A percentile compares a stretch with the other conserved stretches of the same genome.
Conservation (phyloP, 495 filamentous ascomycete genomes). For the Daldinia vernicosa region DNA sequence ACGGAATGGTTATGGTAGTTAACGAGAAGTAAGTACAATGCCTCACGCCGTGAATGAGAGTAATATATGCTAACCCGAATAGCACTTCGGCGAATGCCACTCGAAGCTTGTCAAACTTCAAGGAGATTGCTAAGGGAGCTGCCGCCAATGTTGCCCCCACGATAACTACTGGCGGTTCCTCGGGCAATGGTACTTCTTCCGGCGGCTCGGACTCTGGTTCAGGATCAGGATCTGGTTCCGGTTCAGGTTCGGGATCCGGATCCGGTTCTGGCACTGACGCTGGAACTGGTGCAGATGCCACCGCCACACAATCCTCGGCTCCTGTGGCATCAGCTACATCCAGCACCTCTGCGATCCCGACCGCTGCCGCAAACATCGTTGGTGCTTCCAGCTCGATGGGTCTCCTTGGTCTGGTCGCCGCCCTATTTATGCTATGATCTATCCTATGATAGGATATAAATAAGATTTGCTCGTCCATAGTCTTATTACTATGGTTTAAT, state of each 20-base stretch:
- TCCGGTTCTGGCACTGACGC: slow-evolving; percentile 17
- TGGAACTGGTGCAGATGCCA: not conserved
- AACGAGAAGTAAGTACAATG: slow-evolving; percentile 66
- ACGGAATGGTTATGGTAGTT: slow-evolving; percentile 74
- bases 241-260: slow-evolving; percentile 24
- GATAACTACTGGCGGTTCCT: slow-evolving; percentile 39
- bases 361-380: slow-evolving; percentile 29
- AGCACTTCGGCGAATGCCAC: slow-evolving; percentile 57
- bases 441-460: not conserved
- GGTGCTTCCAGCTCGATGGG: slow-evolving; percentile 43
- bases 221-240: slow-evolving; percentile 16
- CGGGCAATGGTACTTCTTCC: slow-evolving; percentile 22
- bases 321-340: slow-evolving; percentile 6
- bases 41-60: not conserved
- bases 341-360: slow-evolving; percentile 6
- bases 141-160: slow-evolving; percentile 46
- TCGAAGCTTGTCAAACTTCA: slow-evolving; percentile 61
- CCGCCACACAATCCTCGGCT: slow-evolving; percentile 11
- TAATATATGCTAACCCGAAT: slow-evolving; percentile 22
- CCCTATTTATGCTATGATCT: slow-evolving; percentile 50
- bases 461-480: slow-evolving; percentile 2
- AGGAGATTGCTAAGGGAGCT: slow-evolving; percentile 51
- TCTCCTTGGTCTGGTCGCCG: slow-evolving; percentile 45
- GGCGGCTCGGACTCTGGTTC: slow-evolving; percentile 33
- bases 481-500: slow-evolving; percentile 24